phyloP scores from a whole-genome alignment of 148 eudicot species.

The Selenicereus undatus region DNA sequence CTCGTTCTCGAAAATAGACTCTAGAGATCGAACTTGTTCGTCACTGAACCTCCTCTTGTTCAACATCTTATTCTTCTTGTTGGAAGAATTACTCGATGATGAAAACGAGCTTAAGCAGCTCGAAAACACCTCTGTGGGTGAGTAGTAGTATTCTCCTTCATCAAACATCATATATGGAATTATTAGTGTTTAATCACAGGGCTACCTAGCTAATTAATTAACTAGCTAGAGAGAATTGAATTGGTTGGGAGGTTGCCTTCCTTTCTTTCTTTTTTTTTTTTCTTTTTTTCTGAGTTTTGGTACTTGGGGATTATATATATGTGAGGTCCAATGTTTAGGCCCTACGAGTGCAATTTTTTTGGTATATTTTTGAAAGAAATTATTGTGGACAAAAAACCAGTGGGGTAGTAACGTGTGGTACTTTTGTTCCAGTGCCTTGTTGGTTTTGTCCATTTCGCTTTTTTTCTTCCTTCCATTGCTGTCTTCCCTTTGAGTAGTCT shows the following conservation, averaged over 20 bases:
- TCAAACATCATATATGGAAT: constrained; percentile 25
- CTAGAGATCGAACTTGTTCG: constrained; percentile 56
- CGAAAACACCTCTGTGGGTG: constrained; percentile 26
- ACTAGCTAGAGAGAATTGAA: not conserved
- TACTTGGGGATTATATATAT: not conserved
- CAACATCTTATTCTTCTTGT: constrained; percentile 30
- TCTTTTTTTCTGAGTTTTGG: not conserved
- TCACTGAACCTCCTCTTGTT: constrained; percentile 54
- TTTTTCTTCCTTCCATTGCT: not conserved
- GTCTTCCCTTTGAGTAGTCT: constrained; percentile 22
- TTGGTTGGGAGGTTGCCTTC: too few species aligned
- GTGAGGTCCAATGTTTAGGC: not conserved
- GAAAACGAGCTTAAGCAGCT: constrained; percentile 23
- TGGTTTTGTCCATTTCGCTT: constrained; percentile 25
- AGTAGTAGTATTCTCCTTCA: constrained; percentile 28
- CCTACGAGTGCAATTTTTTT: not conserved
- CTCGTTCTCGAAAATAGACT: constrained; percentile 51
- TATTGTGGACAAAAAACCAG: constrained; percentile 10
- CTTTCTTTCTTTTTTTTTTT: not conserved
- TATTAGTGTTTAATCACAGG: not conserved
- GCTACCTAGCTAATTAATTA: not conserved
- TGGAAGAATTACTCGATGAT: constrained; percentile 8
- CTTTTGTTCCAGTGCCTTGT: constrained; percentile 37
- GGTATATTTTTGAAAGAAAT: not conserved
- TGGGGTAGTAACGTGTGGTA: constrained; percentile 27